Conservation (phyloP, 2,329 filamentous ascomycete genomes). For the Talaromyces sp. region DNA sequence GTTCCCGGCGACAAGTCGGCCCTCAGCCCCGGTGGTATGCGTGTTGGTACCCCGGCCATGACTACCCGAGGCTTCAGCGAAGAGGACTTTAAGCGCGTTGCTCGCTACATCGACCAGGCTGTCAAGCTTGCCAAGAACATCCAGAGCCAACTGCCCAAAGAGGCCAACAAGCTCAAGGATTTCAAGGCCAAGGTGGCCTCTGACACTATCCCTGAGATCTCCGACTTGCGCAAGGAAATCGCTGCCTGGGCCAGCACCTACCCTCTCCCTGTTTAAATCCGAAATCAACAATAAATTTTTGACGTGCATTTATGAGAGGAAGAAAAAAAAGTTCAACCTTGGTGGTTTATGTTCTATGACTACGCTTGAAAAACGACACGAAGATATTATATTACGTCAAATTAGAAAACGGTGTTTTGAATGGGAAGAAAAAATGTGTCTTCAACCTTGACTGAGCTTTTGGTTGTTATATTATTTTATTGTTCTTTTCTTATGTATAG, state of each 20-base stretch:
- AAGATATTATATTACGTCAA: neutral
- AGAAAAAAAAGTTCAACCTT: conserved; percentile 12
- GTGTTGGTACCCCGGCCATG: conserved; percentile 97
- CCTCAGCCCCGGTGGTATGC: conserved; percentile 87
- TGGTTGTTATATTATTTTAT: neutral
- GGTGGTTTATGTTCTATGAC: conserved; percentile 1
- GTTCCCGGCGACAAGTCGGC: conserved; percentile 97
- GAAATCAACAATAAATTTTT: neutral
- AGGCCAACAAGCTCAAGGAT: conserved; percentile 99
- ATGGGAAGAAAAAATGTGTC: neutral
- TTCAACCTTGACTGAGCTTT: neutral
- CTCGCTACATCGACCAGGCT: conserved; percentile 77
- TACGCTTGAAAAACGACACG: neutral
- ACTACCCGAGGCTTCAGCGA: conserved; percentile 89
- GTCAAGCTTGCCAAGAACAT: conserved; percentile 88
- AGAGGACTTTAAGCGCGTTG: conserved; percentile 87
- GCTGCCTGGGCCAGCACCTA: conserved; percentile 79
- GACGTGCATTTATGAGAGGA: neutral
- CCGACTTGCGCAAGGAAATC: conserved; percentile 83
- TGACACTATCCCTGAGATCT: conserved; percentile 75
- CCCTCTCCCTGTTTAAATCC: conserved; percentile 65
- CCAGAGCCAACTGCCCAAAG: conserved; percentile 81
- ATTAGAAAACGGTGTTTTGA: neutral
- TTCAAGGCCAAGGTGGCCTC: conserved; percentile 88
- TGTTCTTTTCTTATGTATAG: neutral